These are phyloP conservation scores for Fusarium sp. DNA, from an alignment of 2,329 filamentous ascomycete species.

Conservation along the genomic window DNA sequence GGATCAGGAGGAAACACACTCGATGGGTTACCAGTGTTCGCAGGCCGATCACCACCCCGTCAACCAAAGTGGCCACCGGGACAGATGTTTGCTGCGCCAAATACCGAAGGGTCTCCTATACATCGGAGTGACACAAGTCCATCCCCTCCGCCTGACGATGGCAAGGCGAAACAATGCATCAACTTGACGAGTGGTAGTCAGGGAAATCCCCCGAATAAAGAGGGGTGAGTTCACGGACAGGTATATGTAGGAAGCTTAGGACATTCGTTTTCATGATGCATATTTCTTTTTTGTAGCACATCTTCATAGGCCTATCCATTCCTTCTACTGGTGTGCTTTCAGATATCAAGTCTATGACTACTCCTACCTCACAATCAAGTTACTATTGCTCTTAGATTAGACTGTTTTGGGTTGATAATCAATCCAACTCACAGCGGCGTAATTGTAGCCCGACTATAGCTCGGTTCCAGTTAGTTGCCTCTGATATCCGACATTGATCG, in stretches of 20 bases:
- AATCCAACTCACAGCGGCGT: background rate
- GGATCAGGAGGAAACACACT: fast-evolving
- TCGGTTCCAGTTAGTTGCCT: too few species aligned
- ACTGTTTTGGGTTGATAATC: background rate
- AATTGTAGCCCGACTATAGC: background rate
- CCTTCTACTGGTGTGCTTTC: background rate
- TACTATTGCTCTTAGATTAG: fast-evolving
- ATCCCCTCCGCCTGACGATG: background rate
- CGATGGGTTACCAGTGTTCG: background rate
- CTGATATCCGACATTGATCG: background rate
- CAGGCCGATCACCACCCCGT: background rate
- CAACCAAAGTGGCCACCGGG: background rate
- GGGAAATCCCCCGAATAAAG: fast-evolving
- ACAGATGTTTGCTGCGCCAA: background rate
- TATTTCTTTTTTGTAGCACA: background rate
- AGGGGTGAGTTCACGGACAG: too few species aligned
- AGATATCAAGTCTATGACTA: background rate
- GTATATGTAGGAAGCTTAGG: too few species aligned
- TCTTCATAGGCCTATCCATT: background rate
- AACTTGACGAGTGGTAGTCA: background rate
- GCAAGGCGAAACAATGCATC: fast-evolving
- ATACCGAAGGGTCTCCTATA: too few species aligned
- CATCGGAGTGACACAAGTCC: too few species aligned
- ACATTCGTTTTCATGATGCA: fast-evolving
- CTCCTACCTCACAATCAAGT: fast-evolving